Percentiles rank a stretch among this genome's conserved stretches.
Evolutionary conservation across 2,329 filamentous ascomycete species (phyloP).

Genomic region (Botrytis hyacinthi): DNA sequence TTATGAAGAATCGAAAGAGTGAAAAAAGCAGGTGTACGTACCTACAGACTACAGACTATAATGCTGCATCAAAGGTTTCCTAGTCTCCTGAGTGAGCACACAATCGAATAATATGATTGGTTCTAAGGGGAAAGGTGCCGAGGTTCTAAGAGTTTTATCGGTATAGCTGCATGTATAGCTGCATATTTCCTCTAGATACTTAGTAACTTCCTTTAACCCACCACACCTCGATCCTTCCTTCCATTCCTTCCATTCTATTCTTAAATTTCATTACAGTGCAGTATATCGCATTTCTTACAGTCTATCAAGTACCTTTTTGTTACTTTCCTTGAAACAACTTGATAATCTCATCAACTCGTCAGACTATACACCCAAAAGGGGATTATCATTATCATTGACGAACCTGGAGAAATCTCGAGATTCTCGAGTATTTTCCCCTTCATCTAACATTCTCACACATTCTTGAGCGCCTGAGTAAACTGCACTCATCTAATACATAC

Average conservation of each 20-base stretch:
- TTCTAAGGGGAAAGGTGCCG: background rate
- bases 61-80: background rate
- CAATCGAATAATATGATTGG: background rate
- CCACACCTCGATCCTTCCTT: background rate
- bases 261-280: background rate
- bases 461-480: background rate
- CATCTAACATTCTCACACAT: constrained; percentile 19
- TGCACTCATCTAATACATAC: background rate
- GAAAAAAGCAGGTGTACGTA: background rate
- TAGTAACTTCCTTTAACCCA: background rate
- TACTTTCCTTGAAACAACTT: background rate
- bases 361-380: background rate
- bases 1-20: background rate
- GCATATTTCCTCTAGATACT: background rate
- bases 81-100: background rate
- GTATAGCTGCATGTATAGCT: background rate
- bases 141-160: background rate
- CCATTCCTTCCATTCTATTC: background rate
- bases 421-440: background rate
- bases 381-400: background rate
- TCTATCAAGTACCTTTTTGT: background rate
- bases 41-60: background rate
- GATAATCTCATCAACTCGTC: background rate
- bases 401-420: background rate
- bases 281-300: background rate